Evolutionary conservation across 2,329 filamentous ascomycete genomes (phyloP).

Genomic region (Neophaeococcomyces aloes): DNA sequence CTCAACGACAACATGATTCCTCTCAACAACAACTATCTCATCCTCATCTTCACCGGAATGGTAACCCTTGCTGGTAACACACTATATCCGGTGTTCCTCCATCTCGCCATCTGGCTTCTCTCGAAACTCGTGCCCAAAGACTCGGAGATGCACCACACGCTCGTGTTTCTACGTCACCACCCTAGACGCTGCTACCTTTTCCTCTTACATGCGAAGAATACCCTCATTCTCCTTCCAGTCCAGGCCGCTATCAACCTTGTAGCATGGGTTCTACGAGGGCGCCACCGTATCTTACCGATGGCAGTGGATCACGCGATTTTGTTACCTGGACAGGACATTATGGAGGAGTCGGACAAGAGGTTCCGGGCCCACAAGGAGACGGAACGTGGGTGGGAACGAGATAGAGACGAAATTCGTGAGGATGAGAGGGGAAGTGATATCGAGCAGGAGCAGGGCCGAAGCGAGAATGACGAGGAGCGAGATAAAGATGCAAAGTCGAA

Average conservation of each 20-base stretch:
- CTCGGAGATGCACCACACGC: slow-evolving; percentile 27
- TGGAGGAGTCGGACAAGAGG: slow-evolving; percentile 10
- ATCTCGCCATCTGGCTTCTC: slow-evolving; percentile 48
- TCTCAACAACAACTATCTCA: slow-evolving; percentile 31
- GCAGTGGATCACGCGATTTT: slow-evolving; percentile 45
- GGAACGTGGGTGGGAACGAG: neutral
- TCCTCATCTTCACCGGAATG: slow-evolving; percentile 41
- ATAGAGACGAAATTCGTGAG: slow-evolving; percentile 1
- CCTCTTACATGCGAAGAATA: slow-evolving; percentile 53
- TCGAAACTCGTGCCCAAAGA: neutral
- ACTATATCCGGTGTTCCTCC: slow-evolving; percentile 53
- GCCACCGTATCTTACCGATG: slow-evolving; percentile 47
- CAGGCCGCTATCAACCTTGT: slow-evolving; percentile 51
- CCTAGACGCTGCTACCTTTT: slow-evolving; percentile 26
- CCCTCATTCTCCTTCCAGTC: slow-evolving; percentile 55
- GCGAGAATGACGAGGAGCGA: neutral
- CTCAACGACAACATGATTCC: slow-evolving; percentile 44
- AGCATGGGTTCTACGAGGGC: slow-evolving; percentile 51
- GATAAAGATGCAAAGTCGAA: too few relatives aligned
- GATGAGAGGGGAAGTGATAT: slow-evolving; percentile 1
- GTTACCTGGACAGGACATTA: slow-evolving; percentile 27
- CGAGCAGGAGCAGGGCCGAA: neutral
- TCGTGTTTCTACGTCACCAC: slow-evolving; percentile 31
- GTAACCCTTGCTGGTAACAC: slow-evolving; percentile 57
- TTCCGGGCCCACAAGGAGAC: neutral